phyloP scores from a whole-genome alignment of 805 yeast species.

The Candida maesae region DNA sequence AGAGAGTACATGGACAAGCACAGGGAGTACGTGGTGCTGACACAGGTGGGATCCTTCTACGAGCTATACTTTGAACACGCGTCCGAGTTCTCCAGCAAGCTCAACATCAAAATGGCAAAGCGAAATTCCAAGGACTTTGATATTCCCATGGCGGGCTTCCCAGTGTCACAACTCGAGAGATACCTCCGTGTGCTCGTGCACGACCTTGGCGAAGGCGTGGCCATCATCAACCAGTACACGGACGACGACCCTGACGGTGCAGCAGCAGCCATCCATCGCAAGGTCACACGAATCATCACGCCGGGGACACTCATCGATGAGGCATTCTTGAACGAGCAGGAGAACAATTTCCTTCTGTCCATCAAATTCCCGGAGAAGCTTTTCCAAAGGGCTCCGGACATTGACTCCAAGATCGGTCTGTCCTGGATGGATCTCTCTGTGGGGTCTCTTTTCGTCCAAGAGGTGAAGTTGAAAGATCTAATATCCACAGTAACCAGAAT shows the following conservation, averaged over 20 bases:
- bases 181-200: constrained; percentile 73
- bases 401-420: constrained; percentile 55
- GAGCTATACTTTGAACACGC: constrained; percentile 92
- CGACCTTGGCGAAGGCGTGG: constrained; percentile 67
- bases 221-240: constrained; percentile 68
- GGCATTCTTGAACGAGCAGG: constrained; percentile 66
- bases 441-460: constrained; percentile 72
- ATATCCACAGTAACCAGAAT: constrained; percentile 73
- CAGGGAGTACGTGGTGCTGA: constrained; percentile 55
- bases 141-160: constrained; percentile 91
- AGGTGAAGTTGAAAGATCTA: constrained; percentile 54
- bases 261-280: constrained; percentile 48
- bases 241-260: constrained; percentile 29
- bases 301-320: constrained; percentile 94
- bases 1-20: constrained; percentile 41
- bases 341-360: constrained; percentile 67
- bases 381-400: constrained; percentile 34
- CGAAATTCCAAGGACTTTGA: constrained; percentile 40
- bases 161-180: constrained; percentile 63
- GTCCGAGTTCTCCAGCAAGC: constrained; percentile 57
- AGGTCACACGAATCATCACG: constrained; percentile 75
- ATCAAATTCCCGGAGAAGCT: constrained; percentile 55
- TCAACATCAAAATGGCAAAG: constrained; percentile 69
- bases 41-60: constrained; percentile 85
- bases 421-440: constrained; percentile 89